Conservation (phyloP, 2,329 filamentous ascomycete genomes). For the Venturia nashicola region DNA sequence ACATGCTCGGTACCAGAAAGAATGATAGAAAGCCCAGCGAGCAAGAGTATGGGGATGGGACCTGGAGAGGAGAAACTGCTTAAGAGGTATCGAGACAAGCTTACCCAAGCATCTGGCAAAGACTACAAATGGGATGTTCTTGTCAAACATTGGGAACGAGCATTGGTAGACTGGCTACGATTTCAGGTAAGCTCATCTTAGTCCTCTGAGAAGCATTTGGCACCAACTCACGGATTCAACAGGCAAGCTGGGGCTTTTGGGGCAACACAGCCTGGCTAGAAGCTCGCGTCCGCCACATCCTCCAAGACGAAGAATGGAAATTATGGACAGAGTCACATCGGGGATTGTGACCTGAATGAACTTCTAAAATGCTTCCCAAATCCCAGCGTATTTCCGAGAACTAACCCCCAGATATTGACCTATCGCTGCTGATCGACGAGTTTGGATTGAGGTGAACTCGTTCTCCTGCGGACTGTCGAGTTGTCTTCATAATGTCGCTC, state of each 20-base stretch:
- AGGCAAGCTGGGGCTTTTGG: slow-evolving; percentile 13
- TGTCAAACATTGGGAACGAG: slow-evolving; percentile 51
- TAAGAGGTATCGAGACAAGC: slow-evolving; percentile 31
- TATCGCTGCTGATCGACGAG: too few species aligned
- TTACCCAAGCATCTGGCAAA: slow-evolving; percentile 23
- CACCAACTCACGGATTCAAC: slow-evolving; percentile 47
- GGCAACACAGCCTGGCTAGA: slow-evolving; percentile 18
- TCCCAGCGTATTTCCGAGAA: too few species aligned
- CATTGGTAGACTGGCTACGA: slow-evolving; percentile 53
- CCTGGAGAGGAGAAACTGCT: slow-evolving; percentile 40
- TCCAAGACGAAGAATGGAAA: slow-evolving; percentile 12
- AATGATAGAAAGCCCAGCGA: slow-evolving; percentile 43
- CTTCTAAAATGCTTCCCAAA: too few species aligned
- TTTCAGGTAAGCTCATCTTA: slow-evolving; percentile 18
- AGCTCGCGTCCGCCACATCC: slow-evolving; percentile 13
- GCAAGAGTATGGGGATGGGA: slow-evolving; percentile 35
- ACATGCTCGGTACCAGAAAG: slow-evolving; percentile 50
- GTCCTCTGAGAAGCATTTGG: neutral
- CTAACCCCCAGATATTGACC: too few species aligned
- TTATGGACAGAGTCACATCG: neutral
- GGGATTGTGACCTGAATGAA: neutral
- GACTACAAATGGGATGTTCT: slow-evolving; percentile 44
- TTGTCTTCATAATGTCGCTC: too few species aligned
- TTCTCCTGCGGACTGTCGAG: too few species aligned
- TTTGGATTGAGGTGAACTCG: too few species aligned